Conservation (phyloP, 2,329 filamentous ascomycete species). For the Aspergillus candidus region DNA sequence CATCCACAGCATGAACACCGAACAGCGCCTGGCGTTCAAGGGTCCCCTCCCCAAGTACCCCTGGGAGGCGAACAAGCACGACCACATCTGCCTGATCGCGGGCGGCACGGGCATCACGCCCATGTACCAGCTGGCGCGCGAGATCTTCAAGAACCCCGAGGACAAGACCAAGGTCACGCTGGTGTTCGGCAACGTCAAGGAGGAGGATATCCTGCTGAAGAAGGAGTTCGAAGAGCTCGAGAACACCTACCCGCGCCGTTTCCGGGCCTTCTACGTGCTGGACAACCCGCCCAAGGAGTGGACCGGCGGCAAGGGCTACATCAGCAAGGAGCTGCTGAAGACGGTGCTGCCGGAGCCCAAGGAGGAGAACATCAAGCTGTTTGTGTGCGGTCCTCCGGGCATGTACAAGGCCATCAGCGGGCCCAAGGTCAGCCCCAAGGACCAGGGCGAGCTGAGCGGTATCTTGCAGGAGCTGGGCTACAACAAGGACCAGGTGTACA, state of each 20-base stretch:
- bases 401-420: slow-evolving; percentile 93
- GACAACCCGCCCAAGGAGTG: slow-evolving; percentile 77
- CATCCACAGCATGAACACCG: slow-evolving; percentile 73
- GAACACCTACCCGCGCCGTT: slow-evolving; percentile 90
- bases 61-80: slow-evolving; percentile 87
- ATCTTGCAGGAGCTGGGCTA: slow-evolving; percentile 80
- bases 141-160: slow-evolving; percentile 91
- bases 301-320: slow-evolving; percentile 69
- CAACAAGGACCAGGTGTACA: slow-evolving; percentile 86
- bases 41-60: slow-evolving; percentile 91
- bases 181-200: slow-evolving; percentile 81
- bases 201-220: slow-evolving; percentile 89
- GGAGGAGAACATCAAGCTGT: slow-evolving; percentile 87
- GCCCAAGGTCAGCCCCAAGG: slow-evolving; percentile 79
- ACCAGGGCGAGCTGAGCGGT: slow-evolving; percentile 86
- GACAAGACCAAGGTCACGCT: slow-evolving; percentile 98
- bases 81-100: slow-evolving; percentile 66
- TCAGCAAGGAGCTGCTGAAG: slow-evolving; percentile 90
- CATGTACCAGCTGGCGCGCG: slow-evolving; percentile 89
- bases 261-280: slow-evolving; percentile 90
- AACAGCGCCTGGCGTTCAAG: slow-evolving; percentile 84
- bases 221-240: slow-evolving; percentile 78
- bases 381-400: slow-evolving; percentile 88
- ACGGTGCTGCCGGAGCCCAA: slow-evolving; percentile 90
- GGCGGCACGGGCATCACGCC: slow-evolving; percentile 95